Conservation (phyloP, 2,329 filamentous ascomycete species). For the Monosporascus cannonballus region DNA sequence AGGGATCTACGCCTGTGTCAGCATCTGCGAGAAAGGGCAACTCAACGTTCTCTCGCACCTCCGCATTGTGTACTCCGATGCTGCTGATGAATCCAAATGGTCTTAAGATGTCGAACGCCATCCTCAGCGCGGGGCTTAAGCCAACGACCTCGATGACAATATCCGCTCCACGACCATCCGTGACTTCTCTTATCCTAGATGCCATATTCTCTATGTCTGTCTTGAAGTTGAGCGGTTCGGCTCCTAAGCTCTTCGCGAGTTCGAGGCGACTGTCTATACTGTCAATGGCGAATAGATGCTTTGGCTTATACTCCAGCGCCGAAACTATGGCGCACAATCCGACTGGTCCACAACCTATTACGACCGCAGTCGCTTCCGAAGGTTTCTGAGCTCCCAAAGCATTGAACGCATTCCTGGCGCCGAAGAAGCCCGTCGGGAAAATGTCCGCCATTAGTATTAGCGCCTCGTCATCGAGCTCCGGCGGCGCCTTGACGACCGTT, state of each 20-base stretch:
- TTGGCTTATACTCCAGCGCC: constrained; percentile 68
- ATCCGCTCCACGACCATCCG: constrained; percentile 77
- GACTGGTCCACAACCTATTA: constrained; percentile 81
- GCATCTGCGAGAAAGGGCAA: constrained; percentile 2
- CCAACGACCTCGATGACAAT: constrained; percentile 77
- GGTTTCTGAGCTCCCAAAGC: constrained; percentile 52
- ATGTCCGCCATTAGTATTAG: constrained; percentile 90
- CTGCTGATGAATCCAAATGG: constrained; percentile 70
- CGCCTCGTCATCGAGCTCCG: constrained; percentile 64
- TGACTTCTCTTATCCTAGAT: constrained; percentile 65
- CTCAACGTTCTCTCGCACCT: constrained; percentile 40
- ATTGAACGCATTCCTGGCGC: constrained; percentile 70
- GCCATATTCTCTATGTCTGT: constrained; percentile 59
- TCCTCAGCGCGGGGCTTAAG: constrained; percentile 60
- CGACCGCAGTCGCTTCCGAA: constrained; percentile 62
- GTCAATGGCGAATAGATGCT: constrained; percentile 73
- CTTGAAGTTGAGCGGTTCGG: constrained; percentile 76
- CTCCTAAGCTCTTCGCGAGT: constrained; percentile 66
- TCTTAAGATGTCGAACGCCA: constrained; percentile 64
- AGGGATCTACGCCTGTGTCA: constrained; percentile 46
- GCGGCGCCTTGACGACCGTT: constrained; percentile 69
- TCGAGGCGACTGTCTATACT: constrained; percentile 69
- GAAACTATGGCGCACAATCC: constrained; percentile 79
- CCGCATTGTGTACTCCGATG: constrained; percentile 69
- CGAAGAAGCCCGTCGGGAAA: constrained; percentile 83